Conservation (phyloP, 78 protist genomes). For the Polysphondylium violaceum region DNA sequence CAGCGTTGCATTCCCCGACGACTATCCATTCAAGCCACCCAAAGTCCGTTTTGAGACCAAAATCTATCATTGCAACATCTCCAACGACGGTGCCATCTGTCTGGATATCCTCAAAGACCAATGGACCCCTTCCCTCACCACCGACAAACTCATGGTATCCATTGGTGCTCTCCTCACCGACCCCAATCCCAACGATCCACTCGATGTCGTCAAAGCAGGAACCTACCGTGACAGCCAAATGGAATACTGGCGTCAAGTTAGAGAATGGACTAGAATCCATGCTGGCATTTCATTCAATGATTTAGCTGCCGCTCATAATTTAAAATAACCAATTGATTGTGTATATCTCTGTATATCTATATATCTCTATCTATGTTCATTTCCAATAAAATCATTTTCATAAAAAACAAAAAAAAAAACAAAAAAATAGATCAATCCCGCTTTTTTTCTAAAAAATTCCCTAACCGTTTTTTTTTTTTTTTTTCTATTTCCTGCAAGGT, state of each 20-base stretch:
- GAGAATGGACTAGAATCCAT: slow-evolving; percentile 24
- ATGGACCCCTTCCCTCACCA: slow-evolving; percentile 94
- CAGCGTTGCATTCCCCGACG: slow-evolving; percentile 77
- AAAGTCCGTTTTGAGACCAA: slow-evolving; percentile 89
- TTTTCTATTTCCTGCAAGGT: too few relatives aligned
- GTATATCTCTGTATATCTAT: too few relatives aligned
- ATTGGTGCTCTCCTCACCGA: slow-evolving; percentile 85
- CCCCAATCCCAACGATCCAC: slow-evolving; percentile 89
- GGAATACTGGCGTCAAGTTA: slow-evolving; percentile 10
- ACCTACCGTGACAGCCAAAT: slow-evolving; percentile 24
- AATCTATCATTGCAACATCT: slow-evolving; percentile 96
- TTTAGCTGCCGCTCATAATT: slow-evolving; percentile 3
- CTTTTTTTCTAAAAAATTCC: too few relatives aligned
- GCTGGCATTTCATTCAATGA: slow-evolving; percentile 8
- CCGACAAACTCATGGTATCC: slow-evolving; percentile 87
- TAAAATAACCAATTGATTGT: too few relatives aligned
- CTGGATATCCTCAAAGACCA: slow-evolving; percentile 94
- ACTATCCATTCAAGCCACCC: slow-evolving; percentile 92
- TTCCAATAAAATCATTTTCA: too few relatives aligned
- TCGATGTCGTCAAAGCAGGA: slow-evolving; percentile 78
- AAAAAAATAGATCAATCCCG: too few relatives aligned
- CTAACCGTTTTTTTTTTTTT: too few relatives aligned
- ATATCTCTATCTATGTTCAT: too few relatives aligned
- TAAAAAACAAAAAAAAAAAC: too few relatives aligned
- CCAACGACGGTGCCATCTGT: slow-evolving; percentile 93